Conservation (phyloP, 2,329 filamentous ascomycete species). For the Ascochyta viciae-villosae region DNA sequence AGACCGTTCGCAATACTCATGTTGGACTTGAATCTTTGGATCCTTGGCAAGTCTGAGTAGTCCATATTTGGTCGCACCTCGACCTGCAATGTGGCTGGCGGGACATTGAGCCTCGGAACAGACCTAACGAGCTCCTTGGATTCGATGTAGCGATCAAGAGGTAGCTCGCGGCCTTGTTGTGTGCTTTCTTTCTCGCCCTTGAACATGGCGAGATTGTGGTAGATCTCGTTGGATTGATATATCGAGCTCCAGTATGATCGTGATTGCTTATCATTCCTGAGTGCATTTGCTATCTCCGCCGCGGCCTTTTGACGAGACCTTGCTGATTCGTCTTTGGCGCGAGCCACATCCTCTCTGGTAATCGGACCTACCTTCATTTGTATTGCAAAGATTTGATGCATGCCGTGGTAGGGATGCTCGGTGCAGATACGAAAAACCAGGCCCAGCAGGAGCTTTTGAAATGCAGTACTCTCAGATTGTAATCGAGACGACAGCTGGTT, state of each 20-base stretch:
- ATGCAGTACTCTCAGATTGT: slow-evolving; percentile 70
- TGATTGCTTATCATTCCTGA: slow-evolving; percentile 62
- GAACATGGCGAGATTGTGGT: slow-evolving; percentile 69
- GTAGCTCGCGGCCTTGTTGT: slow-evolving; percentile 70
- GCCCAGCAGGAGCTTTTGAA: slow-evolving; percentile 76
- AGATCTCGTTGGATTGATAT: slow-evolving; percentile 74
- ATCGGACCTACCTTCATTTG: slow-evolving; percentile 63
- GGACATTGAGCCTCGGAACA: slow-evolving; percentile 72
- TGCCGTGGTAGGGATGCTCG: slow-evolving; percentile 94
- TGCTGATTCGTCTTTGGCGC: slow-evolving; percentile 75
- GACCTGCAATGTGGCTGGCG: slow-evolving; percentile 88
- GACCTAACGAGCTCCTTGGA: slow-evolving; percentile 69
- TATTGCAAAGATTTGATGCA: slow-evolving; percentile 91
- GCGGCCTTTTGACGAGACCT: slow-evolving; percentile 78
- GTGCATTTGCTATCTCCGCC: slow-evolving; percentile 67
- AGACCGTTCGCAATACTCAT: slow-evolving; percentile 90
- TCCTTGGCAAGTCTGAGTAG: slow-evolving; percentile 78
- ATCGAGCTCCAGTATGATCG: slow-evolving; percentile 72
- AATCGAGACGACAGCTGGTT: slow-evolving; percentile 96
- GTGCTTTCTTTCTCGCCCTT: slow-evolving; percentile 66
- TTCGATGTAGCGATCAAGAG: slow-evolving; percentile 67
- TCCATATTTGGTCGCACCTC: slow-evolving; percentile 74
- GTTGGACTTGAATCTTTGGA: slow-evolving; percentile 72
- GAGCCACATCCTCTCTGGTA: slow-evolving; percentile 54
- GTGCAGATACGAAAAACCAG: slow-evolving; percentile 84